phyloP scores from a whole-genome alignment of 805 yeast genomes.

The Zygoascus flipseniorum region DNA sequence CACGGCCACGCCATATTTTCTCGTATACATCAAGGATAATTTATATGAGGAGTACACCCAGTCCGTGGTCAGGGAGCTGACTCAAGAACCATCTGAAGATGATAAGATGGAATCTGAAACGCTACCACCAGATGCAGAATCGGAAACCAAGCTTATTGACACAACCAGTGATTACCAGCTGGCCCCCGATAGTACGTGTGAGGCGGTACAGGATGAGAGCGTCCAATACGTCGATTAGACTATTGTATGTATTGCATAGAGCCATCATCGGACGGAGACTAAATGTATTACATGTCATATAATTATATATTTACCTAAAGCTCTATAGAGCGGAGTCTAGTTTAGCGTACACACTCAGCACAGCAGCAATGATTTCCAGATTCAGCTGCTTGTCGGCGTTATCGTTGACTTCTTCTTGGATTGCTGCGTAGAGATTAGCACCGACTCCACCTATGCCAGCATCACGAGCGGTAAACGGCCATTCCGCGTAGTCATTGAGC shows the following conservation, averaged over 20 bases:
- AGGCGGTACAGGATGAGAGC: too few relatives aligned
- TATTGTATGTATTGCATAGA: too few relatives aligned
- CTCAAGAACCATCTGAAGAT: not conserved
- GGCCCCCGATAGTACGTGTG: too few relatives aligned
- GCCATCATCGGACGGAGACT: not conserved
- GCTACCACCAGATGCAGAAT: too few relatives aligned
- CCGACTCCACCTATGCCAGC: conserved; percentile 47
- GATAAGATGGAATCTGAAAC: not conserved
- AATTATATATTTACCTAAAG: not conserved
- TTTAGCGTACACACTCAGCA: conserved; percentile 77
- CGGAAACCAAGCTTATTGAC: too few relatives aligned
- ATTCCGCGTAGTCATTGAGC: conserved; percentile 70
- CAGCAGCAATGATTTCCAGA: conserved; percentile 88
- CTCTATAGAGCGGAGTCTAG: conserved; percentile 62
- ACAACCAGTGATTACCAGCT: too few relatives aligned
- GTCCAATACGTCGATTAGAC: too few relatives aligned
- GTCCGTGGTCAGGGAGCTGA: conserved; percentile 12
- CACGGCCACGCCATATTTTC: conserved; percentile 89
- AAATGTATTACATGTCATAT: not conserved
- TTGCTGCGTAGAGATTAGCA: conserved; percentile 49
- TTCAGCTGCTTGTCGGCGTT: conserved; percentile 50
- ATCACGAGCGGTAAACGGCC: conserved; percentile 61
- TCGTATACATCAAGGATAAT: conserved; percentile 71
- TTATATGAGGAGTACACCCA: conserved; percentile 30
- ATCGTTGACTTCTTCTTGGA: conserved; percentile 42